These are phyloP conservation scores for Aspergillus heteromorphus DNA, from an alignment of 495 filamentous ascomycete species.

Conservation along the genomic window DNA sequence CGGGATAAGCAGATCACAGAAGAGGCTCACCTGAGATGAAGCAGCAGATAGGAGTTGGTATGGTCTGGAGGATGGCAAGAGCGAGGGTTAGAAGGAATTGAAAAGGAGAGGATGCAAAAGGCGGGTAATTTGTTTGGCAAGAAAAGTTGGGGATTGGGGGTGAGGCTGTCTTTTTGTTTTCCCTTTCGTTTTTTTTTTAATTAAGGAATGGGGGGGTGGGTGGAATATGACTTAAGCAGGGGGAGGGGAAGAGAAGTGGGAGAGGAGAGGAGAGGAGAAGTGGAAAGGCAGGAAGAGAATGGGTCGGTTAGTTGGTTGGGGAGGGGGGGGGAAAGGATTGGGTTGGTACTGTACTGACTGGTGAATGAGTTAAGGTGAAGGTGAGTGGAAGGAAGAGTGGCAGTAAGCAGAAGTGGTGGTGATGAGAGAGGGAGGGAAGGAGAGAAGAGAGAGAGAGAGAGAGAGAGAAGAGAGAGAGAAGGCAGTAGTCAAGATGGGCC, in stretches of 20 bases:
- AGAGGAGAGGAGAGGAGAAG: constrained; percentile 4
- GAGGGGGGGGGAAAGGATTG: constrained; percentile 2
- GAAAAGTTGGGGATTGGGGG: not conserved
- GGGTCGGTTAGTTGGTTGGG: constrained; percentile 1
- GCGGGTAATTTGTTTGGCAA: not conserved
- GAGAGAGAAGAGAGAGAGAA: constrained; percentile 19
- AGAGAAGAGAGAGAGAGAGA: constrained; percentile 24
- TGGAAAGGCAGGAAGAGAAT: not conserved
- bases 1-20: not conserved
- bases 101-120: not conserved
- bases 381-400: not conserved
- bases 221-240: constrained; percentile 9
- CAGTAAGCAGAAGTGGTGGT: constrained; percentile 16
- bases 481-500: not conserved
- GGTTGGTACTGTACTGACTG: too few relatives aligned
- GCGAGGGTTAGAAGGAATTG: not conserved
- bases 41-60: not conserved
- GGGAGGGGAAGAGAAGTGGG: constrained; percentile 10
- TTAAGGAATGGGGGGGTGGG: constrained; percentile 4
- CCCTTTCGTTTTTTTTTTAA: not conserved
- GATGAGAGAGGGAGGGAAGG: constrained; percentile 18
- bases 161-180: not conserved
- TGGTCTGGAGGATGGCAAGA: not conserved
- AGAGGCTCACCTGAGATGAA: constrained; percentile 5
- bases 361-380: constrained; percentile 2